Evolutionary conservation across 2,329 filamentous ascomycete species (phyloP), one percentile per base, ranked within the genome.

Genomic region (Fusarium agapanthi): DNA sequence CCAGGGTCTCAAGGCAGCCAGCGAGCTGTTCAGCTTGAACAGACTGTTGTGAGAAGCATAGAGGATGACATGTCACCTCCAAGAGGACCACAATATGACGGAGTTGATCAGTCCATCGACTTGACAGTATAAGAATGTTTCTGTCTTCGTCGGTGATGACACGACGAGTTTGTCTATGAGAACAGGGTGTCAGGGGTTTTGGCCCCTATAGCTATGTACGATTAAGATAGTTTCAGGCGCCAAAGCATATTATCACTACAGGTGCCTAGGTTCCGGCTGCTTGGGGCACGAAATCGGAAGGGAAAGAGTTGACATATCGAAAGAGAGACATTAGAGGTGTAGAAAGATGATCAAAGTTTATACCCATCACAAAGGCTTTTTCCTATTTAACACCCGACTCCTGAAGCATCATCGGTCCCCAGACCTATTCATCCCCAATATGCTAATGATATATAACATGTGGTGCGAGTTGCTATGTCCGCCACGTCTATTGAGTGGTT

Each of bases 21-120:
- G 22, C 34, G 48, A 57, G 67, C 53, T 37, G 38, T 65, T 70
- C 57, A 66, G 35, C 56, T 54, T 20, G 55, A 71, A n/a, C 24
- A 43, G 16, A 34, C 16, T 18, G 38, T 74, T 50, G 57, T 61
- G 22, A 37, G 61, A 24, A 74, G 72, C 35, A 74, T 79, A 34
- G 77, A 79, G 62, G 65, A 40, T 9, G 73, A 74, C 26, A 59
- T 45, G 16, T 38, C 56, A 10, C 30, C 56, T 13, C 28, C 48
- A 15, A 56, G 28, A 24, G 72, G 73, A 18, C 68, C 77, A 9
- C 75, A 74, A 41, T 82, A 82, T 62, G 78, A 80, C 53, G 80
- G 80, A n/a, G 74, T 82, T 44, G 80, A 81, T 28, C 72, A 75
- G n/a, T 54, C 66, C 24, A 68, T 76, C 45, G 72, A 72, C 53